These are phyloP conservation scores for Tolypocladium endophyticum DNA, from an alignment of 2,329 filamentous ascomycete species.

Conservation along the genomic window DNA sequence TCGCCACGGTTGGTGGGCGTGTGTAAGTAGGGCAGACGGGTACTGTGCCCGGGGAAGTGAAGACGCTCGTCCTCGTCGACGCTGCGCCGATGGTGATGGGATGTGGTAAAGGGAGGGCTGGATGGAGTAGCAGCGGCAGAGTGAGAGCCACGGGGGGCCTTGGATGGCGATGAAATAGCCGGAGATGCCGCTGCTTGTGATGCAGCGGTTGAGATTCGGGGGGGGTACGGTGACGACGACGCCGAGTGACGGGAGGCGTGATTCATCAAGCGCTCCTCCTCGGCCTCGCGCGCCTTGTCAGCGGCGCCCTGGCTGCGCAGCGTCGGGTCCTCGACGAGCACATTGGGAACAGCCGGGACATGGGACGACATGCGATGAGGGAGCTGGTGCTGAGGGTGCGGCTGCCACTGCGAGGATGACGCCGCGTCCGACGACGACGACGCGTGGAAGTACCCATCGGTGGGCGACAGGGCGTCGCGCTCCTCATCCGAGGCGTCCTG, in stretches of 20 bases:
- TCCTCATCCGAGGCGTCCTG: slow-evolving; percentile 24
- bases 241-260: slow-evolving; percentile 7
- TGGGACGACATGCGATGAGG: slow-evolving; percentile 17
- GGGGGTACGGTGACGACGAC: slow-evolving; percentile 5
- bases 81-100: slow-evolving; percentile 12
- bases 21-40: not conserved
- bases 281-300: slow-evolving; percentile 32
- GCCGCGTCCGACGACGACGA: slow-evolving; percentile 25
- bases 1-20: not conserved
- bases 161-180: not conserved
- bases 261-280: slow-evolving; percentile 27
- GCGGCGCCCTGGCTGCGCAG: slow-evolving; percentile 22
- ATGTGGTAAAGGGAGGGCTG: not conserved
- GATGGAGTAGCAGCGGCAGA: slow-evolving; percentile 1
- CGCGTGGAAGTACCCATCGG: slow-evolving; percentile 41
- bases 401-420: slow-evolving; percentile 11
- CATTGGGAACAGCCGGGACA: slow-evolving; percentile 35
- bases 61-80: slow-evolving; percentile 11
- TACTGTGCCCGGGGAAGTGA: not conserved
- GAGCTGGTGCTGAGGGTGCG: slow-evolving; percentile 10
- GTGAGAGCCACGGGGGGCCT: slow-evolving; percentile 2
- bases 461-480: slow-evolving; percentile 31
- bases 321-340: slow-evolving; percentile 38
- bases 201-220: not conserved
- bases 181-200: not conserved